Percentiles rank a stretch among this genome's conserved stretches.
Conservation (phyloP, 73 alveolate genomes). For the Symbiodinium natans region DNA sequence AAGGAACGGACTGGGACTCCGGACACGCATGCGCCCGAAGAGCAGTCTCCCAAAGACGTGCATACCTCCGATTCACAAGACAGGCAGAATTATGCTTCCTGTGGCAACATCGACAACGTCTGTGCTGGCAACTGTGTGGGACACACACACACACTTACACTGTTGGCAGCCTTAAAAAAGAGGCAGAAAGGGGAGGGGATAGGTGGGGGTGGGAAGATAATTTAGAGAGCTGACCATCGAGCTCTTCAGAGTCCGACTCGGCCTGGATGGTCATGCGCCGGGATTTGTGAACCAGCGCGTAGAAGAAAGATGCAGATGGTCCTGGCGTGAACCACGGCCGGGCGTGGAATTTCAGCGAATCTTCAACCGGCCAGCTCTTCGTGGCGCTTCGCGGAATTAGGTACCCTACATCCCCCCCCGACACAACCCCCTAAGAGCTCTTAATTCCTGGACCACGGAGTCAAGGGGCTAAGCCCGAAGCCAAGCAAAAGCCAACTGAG, state of each 20-base stretch:
- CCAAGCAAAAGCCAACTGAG: neutral
- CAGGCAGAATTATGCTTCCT: neutral
- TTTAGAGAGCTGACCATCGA: too few species aligned
- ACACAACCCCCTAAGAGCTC: too few species aligned
- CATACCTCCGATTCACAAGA: neutral
- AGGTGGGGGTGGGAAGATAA: too few species aligned
- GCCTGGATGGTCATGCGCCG: conserved; percentile 88
- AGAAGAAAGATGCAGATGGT: conserved; percentile 62
- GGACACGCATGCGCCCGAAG: conserved; percentile 61
- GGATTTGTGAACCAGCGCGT: conserved; percentile 54
- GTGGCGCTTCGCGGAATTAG: neutral
- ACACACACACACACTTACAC: too few species aligned
- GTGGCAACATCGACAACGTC: neutral
- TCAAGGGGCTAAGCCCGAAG: too few species aligned
- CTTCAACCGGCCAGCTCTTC: neutral
- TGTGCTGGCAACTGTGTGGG: neutral
- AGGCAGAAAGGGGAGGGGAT: too few species aligned
- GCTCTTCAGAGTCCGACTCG: too few species aligned
- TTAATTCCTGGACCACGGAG: too few species aligned
- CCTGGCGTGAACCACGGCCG: neutral
- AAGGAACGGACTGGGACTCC: neutral
- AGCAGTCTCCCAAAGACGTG: conserved; percentile 82
- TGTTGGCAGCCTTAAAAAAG: too few species aligned
- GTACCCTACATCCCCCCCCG: too few species aligned
- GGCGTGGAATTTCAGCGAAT: neutral